Evolutionary conservation across 768 basidiomycete genomes (phyloP), one percentile per base, ranked within the genome.

Genomic region (Leccinum arenicola): DNA sequence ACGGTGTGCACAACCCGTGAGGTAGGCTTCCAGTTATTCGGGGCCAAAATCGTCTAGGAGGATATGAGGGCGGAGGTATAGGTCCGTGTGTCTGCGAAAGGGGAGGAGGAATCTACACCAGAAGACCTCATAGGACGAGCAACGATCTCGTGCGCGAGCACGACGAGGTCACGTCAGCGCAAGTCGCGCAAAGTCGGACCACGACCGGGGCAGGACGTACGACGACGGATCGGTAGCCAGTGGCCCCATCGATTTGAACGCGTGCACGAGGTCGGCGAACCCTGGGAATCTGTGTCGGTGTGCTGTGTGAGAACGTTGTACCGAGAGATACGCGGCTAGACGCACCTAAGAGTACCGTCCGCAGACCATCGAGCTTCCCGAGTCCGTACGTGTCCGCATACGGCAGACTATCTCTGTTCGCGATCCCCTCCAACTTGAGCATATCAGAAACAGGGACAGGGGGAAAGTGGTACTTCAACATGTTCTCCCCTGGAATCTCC

Each of bases 91-190:
- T 21, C 21, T 21, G 21, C 21, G 21, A 21, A 21, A 21, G 21
- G 36, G 36, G 15, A 15, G 36, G 36, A 36, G 35, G 14, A 0
- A 11, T 31, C 10, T 2, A 33, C 9, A 31, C 29, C 9, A 31
- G 3, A 31, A 31, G 29, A 11, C 10, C 31, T 33, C 31, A 33
- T 33, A 33, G 14, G 14, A 38, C 36, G 65, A 1, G 87, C 80
- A 51, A 89, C 82, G 64, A 97, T 79, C 71, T 95, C 88, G 73
- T 98, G 95, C 55, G 86, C 79, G 15, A 97, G 84, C 29, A 96
- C 81, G 61, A 95, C 93, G 75, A 93, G 84, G 70, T 98, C 95
- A 14, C 87, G 83, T 71, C 14, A 81, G 59, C 6, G 78, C 69
- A 9, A 69, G 66, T 49, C 75, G 73, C 50, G 74, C 58, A 27